Percentiles rank a stretch among this genome's conserved stretches.
These are phyloP conservation scores for Lasiodiplodia sp. DNA, from an alignment of 2,329 filamentous ascomycete genomes.

Conservation along the genomic window DNA sequence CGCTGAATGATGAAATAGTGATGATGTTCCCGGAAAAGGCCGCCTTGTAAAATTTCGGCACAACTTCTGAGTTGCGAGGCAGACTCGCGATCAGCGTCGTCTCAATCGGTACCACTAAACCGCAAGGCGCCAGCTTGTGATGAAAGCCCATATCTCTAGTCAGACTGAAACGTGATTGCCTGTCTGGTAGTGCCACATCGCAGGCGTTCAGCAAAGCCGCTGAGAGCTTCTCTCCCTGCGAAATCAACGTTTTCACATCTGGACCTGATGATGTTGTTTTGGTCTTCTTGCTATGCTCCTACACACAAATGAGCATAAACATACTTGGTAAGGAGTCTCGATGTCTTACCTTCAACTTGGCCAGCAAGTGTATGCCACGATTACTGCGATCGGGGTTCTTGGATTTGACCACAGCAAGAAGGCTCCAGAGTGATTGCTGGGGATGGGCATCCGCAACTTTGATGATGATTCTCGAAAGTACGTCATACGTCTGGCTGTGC, in stretches of 20 bases:
- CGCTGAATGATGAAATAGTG: constrained; percentile 79
- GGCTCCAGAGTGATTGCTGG: constrained; percentile 88
- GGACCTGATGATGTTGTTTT: constrained; percentile 51
- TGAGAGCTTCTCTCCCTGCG: constrained; percentile 81
- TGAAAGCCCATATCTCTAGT: constrained; percentile 82
- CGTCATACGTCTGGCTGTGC: constrained; percentile 76
- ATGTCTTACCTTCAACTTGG: constrained; percentile 49
- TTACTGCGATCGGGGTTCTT: constrained; percentile 72
- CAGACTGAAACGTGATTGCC: constrained; percentile 74
- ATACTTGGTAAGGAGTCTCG: background rate
- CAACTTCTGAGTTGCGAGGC: constrained; percentile 3
- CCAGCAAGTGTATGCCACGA: constrained; percentile 56
- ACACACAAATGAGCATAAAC: constrained; percentile 39
- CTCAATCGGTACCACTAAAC: constrained; percentile 88
- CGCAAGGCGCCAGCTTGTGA: constrained; percentile 80
- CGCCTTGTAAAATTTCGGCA: constrained; percentile 65
- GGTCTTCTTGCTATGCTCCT: constrained; percentile 63
- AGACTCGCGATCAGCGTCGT: constrained; percentile 77
- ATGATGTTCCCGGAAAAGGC: constrained; percentile 88
- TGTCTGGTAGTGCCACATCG: constrained; percentile 76
- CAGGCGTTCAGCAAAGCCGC: constrained; percentile 83
- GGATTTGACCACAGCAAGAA: constrained; percentile 86
- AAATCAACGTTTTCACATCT: constrained; percentile 76
- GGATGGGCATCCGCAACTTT: constrained; percentile 89
- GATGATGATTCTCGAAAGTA: constrained; percentile 79